These are phyloP conservation scores for Boletus pseudopeckii DNA, from an alignment of 768 basidiomycete species.

Conservation along the genomic window DNA sequence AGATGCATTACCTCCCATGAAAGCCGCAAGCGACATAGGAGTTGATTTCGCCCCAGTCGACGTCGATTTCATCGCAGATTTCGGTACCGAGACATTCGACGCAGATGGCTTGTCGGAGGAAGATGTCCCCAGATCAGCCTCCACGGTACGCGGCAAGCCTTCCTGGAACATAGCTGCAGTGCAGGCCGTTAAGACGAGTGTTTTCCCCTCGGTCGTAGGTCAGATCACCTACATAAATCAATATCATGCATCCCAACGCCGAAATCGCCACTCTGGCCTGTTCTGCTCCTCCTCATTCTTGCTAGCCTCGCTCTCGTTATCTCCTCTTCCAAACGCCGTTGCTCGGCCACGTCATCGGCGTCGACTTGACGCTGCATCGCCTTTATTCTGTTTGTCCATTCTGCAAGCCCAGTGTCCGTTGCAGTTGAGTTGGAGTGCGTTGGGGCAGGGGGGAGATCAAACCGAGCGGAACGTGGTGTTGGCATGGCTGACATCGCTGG, in stretches of 20 bases:
- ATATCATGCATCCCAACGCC: constrained; percentile 38
- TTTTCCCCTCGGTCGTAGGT: neutral
- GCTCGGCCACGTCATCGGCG: constrained; percentile 75
- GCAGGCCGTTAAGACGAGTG: neutral
- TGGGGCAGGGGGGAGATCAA: constrained; percentile 39
- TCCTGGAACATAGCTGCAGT: constrained; percentile 26
- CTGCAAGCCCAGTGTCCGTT: constrained; percentile 65
- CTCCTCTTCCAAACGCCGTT: constrained; percentile 58
- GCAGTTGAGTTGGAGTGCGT: constrained; percentile 12
- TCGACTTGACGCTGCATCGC: constrained; percentile 79
- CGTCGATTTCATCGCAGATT: constrained; percentile 11
- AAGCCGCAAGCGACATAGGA: constrained; percentile 71
- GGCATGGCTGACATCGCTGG: constrained; percentile 28
- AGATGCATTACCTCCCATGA: constrained; percentile 75
- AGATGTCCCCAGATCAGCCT: constrained; percentile 9
- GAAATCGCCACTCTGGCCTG: constrained; percentile 35
- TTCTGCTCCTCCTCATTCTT: constrained; percentile 37
- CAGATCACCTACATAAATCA: constrained; percentile 31
- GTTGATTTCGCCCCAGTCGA: constrained; percentile 32
- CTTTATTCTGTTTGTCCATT: constrained; percentile 81
- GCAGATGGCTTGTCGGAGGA: constrained; percentile 4
- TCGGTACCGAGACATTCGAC: constrained; percentile 6
- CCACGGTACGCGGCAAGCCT: constrained; percentile 1
- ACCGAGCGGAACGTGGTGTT: constrained; percentile 29
- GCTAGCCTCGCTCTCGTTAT: constrained; percentile 50